Conservation (phyloP, 202 grass and related monocot genomes). For the Zoysia matrella region DNA sequence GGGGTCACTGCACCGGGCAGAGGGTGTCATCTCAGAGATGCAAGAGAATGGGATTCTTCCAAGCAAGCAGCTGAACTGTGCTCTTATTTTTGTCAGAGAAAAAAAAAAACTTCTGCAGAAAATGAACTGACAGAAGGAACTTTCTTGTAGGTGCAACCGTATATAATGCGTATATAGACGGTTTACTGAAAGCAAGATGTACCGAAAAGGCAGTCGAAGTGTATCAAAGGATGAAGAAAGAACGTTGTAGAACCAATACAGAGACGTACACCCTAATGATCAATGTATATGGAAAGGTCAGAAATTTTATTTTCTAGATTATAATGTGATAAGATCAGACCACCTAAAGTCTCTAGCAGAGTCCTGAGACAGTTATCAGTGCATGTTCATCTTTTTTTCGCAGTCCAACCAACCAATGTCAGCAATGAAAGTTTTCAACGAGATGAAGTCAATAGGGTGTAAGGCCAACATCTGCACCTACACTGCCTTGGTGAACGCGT, state of each 20-base stretch:
- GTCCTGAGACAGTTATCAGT: neutral
- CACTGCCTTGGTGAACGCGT: constrained; percentile 86
- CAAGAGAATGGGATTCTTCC: constrained; percentile 68
- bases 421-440: constrained; percentile 72
- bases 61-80: constrained; percentile 43
- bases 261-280: constrained; percentile 94
- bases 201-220: constrained; percentile 77
- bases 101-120: neutral
- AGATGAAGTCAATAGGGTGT: constrained; percentile 82
- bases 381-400: constrained; percentile 1
- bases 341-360: neutral
- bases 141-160: constrained; percentile 63
- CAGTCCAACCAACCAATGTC: constrained; percentile 80
- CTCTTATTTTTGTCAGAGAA: neutral
- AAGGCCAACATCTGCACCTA: constrained; percentile 96
- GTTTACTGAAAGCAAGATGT: constrained; percentile 72
- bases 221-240: constrained; percentile 85
- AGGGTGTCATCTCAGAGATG: constrained; percentile 90
- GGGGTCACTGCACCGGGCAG: constrained; percentile 70
- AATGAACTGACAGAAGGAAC: neutral
- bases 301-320: neutral
- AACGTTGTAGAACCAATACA: constrained; percentile 68
- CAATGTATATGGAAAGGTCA: constrained; percentile 89
- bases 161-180: constrained; percentile 81
- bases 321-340: neutral